Evolutionary conservation across 352 stramenopile genomes (phyloP).

Genomic region (Globisporangium rhizosaccharum): DNA sequence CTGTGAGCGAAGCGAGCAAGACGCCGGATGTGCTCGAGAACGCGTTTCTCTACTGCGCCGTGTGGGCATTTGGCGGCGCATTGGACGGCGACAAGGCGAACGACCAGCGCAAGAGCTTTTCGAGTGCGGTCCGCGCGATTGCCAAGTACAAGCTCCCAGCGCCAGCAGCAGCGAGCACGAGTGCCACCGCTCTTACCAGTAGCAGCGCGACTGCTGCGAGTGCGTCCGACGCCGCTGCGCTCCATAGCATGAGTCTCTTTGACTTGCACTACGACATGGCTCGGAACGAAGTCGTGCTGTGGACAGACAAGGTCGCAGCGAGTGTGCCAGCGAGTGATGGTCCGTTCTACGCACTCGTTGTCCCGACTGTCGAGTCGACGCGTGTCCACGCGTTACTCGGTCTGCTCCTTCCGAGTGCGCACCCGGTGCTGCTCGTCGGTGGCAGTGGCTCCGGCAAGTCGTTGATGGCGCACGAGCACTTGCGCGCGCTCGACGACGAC

Average conservation of each 20-base stretch:
- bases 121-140: constrained; percentile 46
- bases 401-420: constrained; percentile 35
- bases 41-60: constrained; percentile 92
- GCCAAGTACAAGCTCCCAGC: constrained; percentile 68
- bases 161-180: neutral
- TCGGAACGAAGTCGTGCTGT: constrained; percentile 71
- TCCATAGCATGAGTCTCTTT: constrained; percentile 43
- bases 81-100: constrained; percentile 84
- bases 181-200: neutral
- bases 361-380: constrained; percentile 76
- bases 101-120: constrained; percentile 57
- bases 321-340: constrained; percentile 28
- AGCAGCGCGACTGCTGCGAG: neutral
- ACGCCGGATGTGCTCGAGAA: constrained; percentile 89
- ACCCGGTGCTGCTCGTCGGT: constrained; percentile 78
- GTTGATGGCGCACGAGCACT: constrained; percentile 62
- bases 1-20: constrained; percentile 78
- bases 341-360: constrained; percentile 55
- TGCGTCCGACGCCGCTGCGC: neutral
- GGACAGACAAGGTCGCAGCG: constrained; percentile 59
- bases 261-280: constrained; percentile 74
- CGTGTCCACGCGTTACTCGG: constrained; percentile 61
- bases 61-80: constrained; percentile 95
- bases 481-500: constrained; percentile 66
- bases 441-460: constrained; percentile 84